Evolutionary conservation across 306 rosid genomes (phyloP), one percentile per base, ranked within the genome.

Genomic region (Vigna reflexopilosa): DNA sequence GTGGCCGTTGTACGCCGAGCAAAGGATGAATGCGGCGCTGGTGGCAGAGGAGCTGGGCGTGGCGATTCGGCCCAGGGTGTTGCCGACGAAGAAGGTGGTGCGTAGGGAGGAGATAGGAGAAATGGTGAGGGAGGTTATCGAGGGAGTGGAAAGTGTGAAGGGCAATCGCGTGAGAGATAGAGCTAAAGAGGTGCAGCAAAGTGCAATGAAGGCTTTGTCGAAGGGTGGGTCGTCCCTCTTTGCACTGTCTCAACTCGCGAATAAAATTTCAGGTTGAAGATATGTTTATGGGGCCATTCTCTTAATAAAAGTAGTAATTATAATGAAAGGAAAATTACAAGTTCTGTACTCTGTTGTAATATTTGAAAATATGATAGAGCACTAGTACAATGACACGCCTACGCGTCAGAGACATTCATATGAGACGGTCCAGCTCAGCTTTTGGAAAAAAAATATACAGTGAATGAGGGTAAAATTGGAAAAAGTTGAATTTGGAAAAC

Each of bases 1-100:
- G 7, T 91, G 96, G 90, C 93, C 96, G 0, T 74, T 91, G 0
- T 86, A 87, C 9, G 87, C 90, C 0, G 91, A 91, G 88, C 90
- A 91, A 80, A 79, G 74, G 62, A 81, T 91, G 92, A 91, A 86
- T 19, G 88, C 91, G 0, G 22, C 85, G 7, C 1, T 84, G 73
- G 22, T 87, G 54, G 77, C 83, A 7, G 90, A 90, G 70, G 91
- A 87, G 38, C 3, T 88, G 0, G 86, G 89, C 0, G 77, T 87
- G 15, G 93, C 77, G 2, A 69, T 86, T 17, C 1, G 70, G 34
- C 24, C 84, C 1, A 24, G 38, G 10, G 71, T 9, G 68, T 67
- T 70, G 70, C 87, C 85, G 2, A 1, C 70, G 9, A 81, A 81
- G 47, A 76, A 82, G 16, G 61, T 86, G 77, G 87, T 88, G 57